Conservation (phyloP, 2,329 filamentous ascomycete species). For the Stromatinia cepivora region DNA sequence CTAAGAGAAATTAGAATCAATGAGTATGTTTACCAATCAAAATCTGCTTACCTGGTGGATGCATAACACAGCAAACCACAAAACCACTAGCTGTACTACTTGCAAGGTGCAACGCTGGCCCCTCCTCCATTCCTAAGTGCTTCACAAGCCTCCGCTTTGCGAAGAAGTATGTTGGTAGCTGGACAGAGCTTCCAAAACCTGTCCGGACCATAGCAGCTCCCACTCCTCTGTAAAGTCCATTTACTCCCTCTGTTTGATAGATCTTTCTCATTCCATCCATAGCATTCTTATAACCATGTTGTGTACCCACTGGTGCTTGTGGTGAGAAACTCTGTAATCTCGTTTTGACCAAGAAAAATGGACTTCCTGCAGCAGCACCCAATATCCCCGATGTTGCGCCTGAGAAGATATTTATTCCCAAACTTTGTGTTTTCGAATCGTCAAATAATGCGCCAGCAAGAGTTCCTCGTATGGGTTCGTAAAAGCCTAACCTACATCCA, state of each 20-base stretch:
- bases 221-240: slow-evolving; percentile 85
- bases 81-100: slow-evolving; percentile 91
- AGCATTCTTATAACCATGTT: slow-evolving; percentile 87
- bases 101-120: slow-evolving; percentile 81
- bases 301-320: slow-evolving; percentile 92
- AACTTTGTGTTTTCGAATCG: slow-evolving; percentile 73
- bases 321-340: slow-evolving; percentile 91
- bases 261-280: slow-evolving; percentile 81
- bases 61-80: slow-evolving; percentile 97
- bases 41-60: slow-evolving; percentile 72
- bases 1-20: slow-evolving; percentile 45
- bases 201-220: slow-evolving; percentile 94
- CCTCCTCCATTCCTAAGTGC: slow-evolving; percentile 87
- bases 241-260: slow-evolving; percentile 71
- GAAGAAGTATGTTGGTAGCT: slow-evolving; percentile 97
- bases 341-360: slow-evolving; percentile 98
- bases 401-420: slow-evolving; percentile 90
- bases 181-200: slow-evolving; percentile 92
- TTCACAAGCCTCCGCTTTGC: slow-evolving; percentile 82
- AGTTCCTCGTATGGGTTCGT: slow-evolving; percentile 83
- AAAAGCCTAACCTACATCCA: slow-evolving; percentile 94
- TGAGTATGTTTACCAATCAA: not conserved
- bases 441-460: slow-evolving; percentile 70
- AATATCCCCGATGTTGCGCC: slow-evolving; percentile 87
- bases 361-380: slow-evolving; percentile 88